Base-by-base conservation (phyloP, 176 grass and related monocot genomes). In the Zea luxurians region DNA sequence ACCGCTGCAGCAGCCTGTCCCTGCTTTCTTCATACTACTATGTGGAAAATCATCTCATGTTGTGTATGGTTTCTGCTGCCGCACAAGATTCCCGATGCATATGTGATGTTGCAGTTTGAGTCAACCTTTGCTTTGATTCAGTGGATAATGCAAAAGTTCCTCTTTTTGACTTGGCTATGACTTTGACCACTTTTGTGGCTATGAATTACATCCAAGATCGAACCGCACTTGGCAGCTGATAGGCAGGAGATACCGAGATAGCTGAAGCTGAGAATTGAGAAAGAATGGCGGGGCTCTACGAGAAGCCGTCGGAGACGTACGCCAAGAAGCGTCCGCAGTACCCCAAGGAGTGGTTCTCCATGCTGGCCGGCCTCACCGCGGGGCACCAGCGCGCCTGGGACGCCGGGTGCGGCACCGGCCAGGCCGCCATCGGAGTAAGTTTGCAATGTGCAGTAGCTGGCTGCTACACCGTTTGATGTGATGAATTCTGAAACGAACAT, bases 381-480 rank as follows among this genome's bases (percentile, higher is more conserved):
- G 66, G 52, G 16, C 90, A 89, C 83, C 74, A 65, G 7, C 79
- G 74, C 10, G 83, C 86, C 48, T 92, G 83, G 90, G 90, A 92
- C 55, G 81, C 78, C 12, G 86, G 90, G 68, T 89, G 80, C 77
- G 90, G 90, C 76, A 89, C 61, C 68, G 86, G 83, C 67, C 90
- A 92, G 44, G 86, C 90, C 71, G 62, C 86, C 43, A 27, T 88
- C 48, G 76, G 73, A 71, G 89, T 90, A 87, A 27, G 27, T 27
- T 27, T 27, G 27, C 0, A 27, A 27, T 27, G 27, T 27, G 27
- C 27, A 27, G 27, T 27, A 27, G 27, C 27, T 41, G 18, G 8
- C 4, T 16, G 45, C 76, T 13, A 11, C 69, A 3, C 10, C 44
- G 16, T n/a, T 65, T 37, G 69, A 37, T 37, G 0, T 27, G 27